Evolutionary conservation across 768 basidiomycete species (phyloP).

Genomic region (Lactifluus volemus): DNA sequence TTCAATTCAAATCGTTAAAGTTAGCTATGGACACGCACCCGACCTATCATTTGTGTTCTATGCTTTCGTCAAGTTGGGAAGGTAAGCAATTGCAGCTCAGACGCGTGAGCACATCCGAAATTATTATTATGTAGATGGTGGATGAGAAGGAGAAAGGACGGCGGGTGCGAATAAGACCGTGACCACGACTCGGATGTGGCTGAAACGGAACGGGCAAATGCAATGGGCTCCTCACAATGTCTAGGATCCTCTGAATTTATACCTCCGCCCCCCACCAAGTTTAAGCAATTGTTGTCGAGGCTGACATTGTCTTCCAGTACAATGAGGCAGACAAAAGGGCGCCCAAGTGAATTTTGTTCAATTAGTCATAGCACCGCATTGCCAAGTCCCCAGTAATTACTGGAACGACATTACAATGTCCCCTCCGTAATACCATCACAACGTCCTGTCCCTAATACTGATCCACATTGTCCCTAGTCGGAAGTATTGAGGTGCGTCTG

Average conservation of each 20-base stretch:
- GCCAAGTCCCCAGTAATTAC: too few species aligned
- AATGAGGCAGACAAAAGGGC: not conserved
- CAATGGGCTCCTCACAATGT: not conserved
- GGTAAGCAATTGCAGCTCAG: not conserved
- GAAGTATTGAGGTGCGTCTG: too few species aligned
- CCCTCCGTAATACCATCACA: too few species aligned
- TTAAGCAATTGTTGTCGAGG: not conserved
- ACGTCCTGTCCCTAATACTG: too few species aligned
- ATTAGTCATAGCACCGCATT: too few species aligned
- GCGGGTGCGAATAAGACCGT: not conserved
- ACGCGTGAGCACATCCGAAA: not conserved
- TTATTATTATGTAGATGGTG: not conserved
- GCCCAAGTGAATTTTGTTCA: not conserved
- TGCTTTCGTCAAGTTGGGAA: too few species aligned
- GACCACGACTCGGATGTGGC: not conserved
- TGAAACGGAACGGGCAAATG: too few species aligned
- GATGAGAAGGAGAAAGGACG: not conserved
- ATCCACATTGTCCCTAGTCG: too few species aligned
- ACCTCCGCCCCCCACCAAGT: not conserved
- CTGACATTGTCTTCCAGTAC: not conserved
- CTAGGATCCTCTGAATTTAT: not conserved
- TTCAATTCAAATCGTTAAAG: too few species aligned
- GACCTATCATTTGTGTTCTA: not conserved
- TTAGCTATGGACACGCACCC: too few species aligned
- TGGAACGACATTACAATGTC: too few species aligned